phyloP scores from a whole-genome alignment of 345 rosid genomes.

The Eucalyptus erythrocorys region DNA sequence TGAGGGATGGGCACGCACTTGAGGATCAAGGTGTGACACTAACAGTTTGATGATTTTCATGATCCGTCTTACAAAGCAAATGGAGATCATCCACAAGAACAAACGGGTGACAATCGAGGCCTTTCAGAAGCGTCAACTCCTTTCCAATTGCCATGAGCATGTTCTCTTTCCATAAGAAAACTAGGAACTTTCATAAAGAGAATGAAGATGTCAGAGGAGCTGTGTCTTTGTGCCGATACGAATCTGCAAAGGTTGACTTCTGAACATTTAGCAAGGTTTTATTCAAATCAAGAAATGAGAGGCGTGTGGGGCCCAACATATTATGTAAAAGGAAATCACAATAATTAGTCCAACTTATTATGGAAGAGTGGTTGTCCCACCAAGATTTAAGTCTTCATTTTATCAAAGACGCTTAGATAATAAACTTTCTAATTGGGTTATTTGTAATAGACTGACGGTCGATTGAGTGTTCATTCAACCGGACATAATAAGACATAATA shows the following conservation, averaged over 20 bases:
- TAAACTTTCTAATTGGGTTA: background rate
- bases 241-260: too few species aligned
- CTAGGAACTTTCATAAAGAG: too few species aligned
- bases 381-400: background rate
- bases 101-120: background rate
- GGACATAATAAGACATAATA: too few species aligned
- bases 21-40: too few species aligned
- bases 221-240: too few species aligned
- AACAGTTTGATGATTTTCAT: background rate
- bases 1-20: too few species aligned
- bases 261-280: background rate
- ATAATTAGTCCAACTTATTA: background rate
- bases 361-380: background rate
- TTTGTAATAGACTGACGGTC: background rate
- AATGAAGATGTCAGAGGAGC: too few species aligned
- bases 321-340: too few species aligned
- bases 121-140: background rate
- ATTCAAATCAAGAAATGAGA: too few species aligned
- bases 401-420: too few species aligned
- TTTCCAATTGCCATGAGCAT: background rate
- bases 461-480: too few species aligned
- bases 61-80: background rate
- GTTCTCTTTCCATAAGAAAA: background rate
- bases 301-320: too few species aligned
- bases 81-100: background rate